Evolutionary conservation across 2,329 filamentous ascomycete genomes (phyloP).

Genomic region (Ophiosphaerella korrae): DNA sequence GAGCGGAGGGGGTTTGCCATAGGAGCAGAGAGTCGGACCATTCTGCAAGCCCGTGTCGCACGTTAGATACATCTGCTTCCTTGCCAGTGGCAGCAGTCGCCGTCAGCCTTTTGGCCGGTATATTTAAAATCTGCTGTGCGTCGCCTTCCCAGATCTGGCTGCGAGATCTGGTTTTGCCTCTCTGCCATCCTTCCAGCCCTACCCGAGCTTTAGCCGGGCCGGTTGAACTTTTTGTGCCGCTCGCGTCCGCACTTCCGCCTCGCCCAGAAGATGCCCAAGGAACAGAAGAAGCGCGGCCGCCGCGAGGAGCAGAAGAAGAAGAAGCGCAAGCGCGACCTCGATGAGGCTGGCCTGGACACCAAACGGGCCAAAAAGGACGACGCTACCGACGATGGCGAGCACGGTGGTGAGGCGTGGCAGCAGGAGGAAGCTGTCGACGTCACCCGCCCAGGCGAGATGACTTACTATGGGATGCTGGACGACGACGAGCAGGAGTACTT

Average conservation of each 20-base stretch:
- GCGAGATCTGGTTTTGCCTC: background rate
- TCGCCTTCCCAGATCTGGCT: background rate
- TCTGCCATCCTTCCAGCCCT: background rate
- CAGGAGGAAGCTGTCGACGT: slow-evolving; percentile 36
- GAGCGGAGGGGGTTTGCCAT: background rate
- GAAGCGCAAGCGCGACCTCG: slow-evolving; percentile 52
- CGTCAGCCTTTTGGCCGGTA: too few relatives aligned
- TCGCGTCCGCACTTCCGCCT: slow-evolving; percentile 9
- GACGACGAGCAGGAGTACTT: slow-evolving; percentile 97
- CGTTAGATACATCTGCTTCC: slow-evolving; percentile 1
- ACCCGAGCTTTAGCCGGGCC: slow-evolving; percentile 13
- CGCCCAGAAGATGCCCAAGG: slow-evolving; percentile 59
- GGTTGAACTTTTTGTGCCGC: slow-evolving; percentile 19
- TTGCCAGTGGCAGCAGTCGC: background rate
- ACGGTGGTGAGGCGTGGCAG: slow-evolving; percentile 19
- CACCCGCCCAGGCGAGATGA: slow-evolving; percentile 59
- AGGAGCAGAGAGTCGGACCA: background rate
- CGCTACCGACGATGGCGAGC: slow-evolving; percentile 16
- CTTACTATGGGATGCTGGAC: slow-evolving; percentile 92
- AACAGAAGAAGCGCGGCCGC: slow-evolving; percentile 63
- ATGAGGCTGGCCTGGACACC: slow-evolving; percentile 40
- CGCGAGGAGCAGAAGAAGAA: slow-evolving; percentile 51
- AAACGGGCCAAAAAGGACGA: slow-evolving; percentile 44
- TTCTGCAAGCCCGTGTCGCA: background rate
- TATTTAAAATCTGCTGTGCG: background rate